Conservation (phyloP, 139 green algal species). For the Yamagishiella unicocca region DNA sequence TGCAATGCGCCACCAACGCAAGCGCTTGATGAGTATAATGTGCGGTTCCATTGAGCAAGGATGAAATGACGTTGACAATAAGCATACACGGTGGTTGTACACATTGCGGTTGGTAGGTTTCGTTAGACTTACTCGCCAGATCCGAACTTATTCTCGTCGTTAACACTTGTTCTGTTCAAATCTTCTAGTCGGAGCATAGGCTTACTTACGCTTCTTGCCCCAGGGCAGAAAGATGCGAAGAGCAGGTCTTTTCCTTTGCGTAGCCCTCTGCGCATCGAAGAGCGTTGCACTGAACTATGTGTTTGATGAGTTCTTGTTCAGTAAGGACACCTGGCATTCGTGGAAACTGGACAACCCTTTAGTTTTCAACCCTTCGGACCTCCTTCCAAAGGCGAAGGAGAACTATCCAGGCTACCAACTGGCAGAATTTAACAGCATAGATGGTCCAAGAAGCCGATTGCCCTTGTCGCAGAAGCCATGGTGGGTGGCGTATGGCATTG, state of each 20-base stretch:
- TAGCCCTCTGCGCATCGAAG: background rate
- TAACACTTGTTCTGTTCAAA: too few relatives aligned
- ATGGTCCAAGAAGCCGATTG: background rate
- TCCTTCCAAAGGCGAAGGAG: slow-evolving; percentile 11
- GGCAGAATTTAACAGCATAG: slow-evolving; percentile 20
- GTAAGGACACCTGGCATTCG: slow-evolving; percentile 35
- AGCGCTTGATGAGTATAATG: too few relatives aligned
- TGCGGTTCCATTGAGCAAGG: too few relatives aligned
- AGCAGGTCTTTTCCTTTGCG: background rate
- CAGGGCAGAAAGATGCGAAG: background rate
- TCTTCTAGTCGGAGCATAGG: too few relatives aligned
- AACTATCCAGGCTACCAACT: slow-evolving; percentile 5
- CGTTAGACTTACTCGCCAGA: too few relatives aligned
- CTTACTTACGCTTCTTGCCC: too few relatives aligned
- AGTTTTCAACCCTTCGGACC: slow-evolving; percentile 35
- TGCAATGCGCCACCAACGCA: too few relatives aligned
- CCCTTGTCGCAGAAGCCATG: background rate
- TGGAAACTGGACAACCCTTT: slow-evolving; percentile 44
- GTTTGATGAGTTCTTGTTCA: slow-evolving; percentile 45
- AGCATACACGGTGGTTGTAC: too few relatives aligned
- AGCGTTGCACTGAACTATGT: slow-evolving; percentile 25
- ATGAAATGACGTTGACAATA: too few relatives aligned
- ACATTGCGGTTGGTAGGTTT: too few relatives aligned
- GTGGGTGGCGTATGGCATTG: background rate
- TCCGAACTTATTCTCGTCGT: too few relatives aligned